Evolutionary conservation across 345 rosid species (phyloP).

Genomic region (Cardamine resedifolia): DNA sequence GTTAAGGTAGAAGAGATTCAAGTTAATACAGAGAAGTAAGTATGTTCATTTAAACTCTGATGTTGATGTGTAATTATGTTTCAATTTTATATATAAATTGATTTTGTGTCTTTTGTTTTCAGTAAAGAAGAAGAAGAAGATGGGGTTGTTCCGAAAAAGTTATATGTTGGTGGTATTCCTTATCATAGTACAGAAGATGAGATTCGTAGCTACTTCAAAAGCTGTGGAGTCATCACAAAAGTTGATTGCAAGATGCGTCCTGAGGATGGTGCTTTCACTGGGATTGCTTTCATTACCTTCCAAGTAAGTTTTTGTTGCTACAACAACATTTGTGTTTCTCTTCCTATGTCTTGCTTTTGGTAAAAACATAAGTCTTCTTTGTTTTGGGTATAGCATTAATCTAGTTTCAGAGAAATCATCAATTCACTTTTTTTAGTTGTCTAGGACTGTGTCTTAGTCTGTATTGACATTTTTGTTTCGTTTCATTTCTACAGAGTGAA

Average conservation of each 20-base stretch:
- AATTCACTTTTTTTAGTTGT: neutral
- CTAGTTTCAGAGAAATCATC: conserved; percentile 5
- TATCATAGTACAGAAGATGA: conserved; percentile 82
- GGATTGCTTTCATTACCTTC: conserved; percentile 76
- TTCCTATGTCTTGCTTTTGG: neutral
- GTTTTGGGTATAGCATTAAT: neutral
- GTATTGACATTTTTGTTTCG: neutral
- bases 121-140: conserved; percentile 46
- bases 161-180: conserved; percentile 93
- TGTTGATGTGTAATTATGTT: neutral
- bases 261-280: conserved; percentile 86
- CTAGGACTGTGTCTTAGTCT: neutral
- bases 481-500: conserved; percentile 52
- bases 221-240: conserved; percentile 75
- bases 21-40: conserved; percentile 35
- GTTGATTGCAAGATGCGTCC: conserved; percentile 84
- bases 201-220: conserved; percentile 75
- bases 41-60: neutral
- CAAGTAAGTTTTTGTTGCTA: conserved; percentile 45
- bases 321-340: neutral
- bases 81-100: conserved; percentile 6
- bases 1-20: conserved; percentile 32
- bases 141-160: conserved; percentile 51
- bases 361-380: neutral
- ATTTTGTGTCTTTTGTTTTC: conserved; percentile 33